Evolutionary conservation across 2,329 filamentous ascomycete genomes (phyloP).

Genomic region (Scopulariopsis brevicaulis): DNA sequence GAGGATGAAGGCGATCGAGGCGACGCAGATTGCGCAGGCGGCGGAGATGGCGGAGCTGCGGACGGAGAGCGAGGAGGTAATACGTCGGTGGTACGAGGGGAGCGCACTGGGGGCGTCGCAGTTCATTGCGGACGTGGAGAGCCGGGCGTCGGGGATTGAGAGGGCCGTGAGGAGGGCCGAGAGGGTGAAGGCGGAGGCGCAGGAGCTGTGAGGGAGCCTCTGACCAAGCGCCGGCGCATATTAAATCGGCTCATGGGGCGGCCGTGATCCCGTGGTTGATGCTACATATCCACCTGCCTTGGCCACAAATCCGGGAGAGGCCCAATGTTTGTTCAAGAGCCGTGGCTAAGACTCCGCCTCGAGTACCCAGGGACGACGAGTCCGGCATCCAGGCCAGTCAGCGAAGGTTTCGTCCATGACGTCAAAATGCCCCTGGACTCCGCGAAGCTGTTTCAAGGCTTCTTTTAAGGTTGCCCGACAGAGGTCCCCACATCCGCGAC

Average conservation of each 20-base stretch:
- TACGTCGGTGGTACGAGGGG: constrained; percentile 65
- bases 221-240: no score
- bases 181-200: constrained; percentile 39
- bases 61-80: constrained; percentile 46
- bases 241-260: background rate
- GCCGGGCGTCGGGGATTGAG: constrained; percentile 54
- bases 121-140: constrained; percentile 61
- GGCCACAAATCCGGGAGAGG: no score
- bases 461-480: no score
- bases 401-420: no score
- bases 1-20: constrained; percentile 49
- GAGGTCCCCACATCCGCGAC: no score
- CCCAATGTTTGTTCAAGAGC: no score
- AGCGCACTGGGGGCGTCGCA: constrained; percentile 57
- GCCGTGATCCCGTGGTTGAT: background rate
- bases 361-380: no score
- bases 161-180: constrained; percentile 53
- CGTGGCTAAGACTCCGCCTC: no score
- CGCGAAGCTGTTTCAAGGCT: no score
- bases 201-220: constrained; percentile 17
- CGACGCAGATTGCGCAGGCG: constrained; percentile 49
- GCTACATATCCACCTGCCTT: background rate
- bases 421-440: no score
- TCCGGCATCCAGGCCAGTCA: no score
- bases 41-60: constrained; percentile 53